Percentiles rank a stretch among this genome's conserved stretches.
phyloP scores from a whole-genome alignment of 495 filamentous ascomycete species.

The Penicillium pulvis region DNA sequence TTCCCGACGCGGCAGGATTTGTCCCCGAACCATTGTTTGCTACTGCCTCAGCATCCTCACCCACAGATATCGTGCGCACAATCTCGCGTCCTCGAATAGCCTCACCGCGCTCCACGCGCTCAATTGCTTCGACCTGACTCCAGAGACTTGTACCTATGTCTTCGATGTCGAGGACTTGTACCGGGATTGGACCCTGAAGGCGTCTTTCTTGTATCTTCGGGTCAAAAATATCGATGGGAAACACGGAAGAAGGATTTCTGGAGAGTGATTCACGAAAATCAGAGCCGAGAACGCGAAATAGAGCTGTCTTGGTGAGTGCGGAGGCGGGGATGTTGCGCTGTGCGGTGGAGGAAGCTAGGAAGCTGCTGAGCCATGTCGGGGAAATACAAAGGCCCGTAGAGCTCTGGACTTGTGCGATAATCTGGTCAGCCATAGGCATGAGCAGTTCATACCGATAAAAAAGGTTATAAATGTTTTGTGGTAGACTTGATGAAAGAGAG shows the following conservation, averaged over 20 bases:
- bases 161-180: conserved; percentile 84
- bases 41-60: conserved; percentile 42
- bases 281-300: conserved; percentile 75
- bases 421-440: conserved; percentile 46
- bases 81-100: conserved; percentile 79
- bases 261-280: conserved; percentile 69
- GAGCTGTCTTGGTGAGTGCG: conserved; percentile 74
- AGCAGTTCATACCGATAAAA: neutral
- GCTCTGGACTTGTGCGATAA: conserved; percentile 44
- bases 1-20: conserved; percentile 23
- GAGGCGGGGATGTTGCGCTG: conserved; percentile 64
- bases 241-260: conserved; percentile 45
- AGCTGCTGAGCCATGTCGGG: conserved; percentile 44
- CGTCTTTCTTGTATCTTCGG: conserved; percentile 53
- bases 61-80: conserved; percentile 65
- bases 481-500: neutral
- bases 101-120: conserved; percentile 82
- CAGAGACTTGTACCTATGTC: conserved; percentile 76
- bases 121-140: conserved; percentile 84
- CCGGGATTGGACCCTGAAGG: conserved; percentile 61
- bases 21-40: conserved; percentile 23
- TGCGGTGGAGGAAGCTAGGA: conserved; percentile 37
- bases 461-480: no score
- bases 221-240: conserved; percentile 61
- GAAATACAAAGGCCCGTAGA: conserved; percentile 48